Conservation (phyloP, 495 filamentous ascomycete genomes). For the Lasiosphaeriaceae sp. region DNA sequence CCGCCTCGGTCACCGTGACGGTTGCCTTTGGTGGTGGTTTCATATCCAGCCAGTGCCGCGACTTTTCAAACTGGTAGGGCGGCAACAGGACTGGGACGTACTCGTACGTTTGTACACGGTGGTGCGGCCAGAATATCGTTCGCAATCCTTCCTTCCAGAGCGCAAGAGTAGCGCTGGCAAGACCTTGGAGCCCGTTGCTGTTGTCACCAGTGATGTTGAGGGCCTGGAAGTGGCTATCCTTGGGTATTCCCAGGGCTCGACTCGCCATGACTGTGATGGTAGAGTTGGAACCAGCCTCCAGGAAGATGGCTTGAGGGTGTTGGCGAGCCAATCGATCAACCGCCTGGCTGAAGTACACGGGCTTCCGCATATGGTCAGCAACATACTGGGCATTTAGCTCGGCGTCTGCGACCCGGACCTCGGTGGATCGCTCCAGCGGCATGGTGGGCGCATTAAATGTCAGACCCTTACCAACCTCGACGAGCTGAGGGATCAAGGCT, state of each 20-base stretch:
- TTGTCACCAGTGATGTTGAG: conserved; percentile 34
- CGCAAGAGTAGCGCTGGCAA: conserved; percentile 38
- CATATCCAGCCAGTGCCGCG: conserved; percentile 29
- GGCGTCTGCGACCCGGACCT: conserved; percentile 15
- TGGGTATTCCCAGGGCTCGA: conserved; percentile 7
- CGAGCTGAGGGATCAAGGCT: conserved; percentile 29
- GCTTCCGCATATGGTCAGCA: conserved; percentile 44
- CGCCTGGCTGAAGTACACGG: conserved; percentile 51
- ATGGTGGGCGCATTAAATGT: conserved; percentile 19
- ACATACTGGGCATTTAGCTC: conserved; percentile 42
- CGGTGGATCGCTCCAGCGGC: conserved; percentile 18
- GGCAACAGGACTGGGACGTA: conserved; percentile 32
- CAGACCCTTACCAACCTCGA: background rate
- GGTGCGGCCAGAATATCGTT: conserved; percentile 47
- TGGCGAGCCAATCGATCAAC: conserved; percentile 38
- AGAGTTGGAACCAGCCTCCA: conserved; percentile 52
- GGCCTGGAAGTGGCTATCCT: conserved; percentile 34
- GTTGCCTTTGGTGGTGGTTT: conserved; percentile 19
- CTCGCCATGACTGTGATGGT: conserved; percentile 44
- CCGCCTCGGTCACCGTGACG: background rate
- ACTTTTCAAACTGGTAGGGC: conserved; percentile 42
- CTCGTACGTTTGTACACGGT: conserved; percentile 32
- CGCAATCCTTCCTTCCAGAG: conserved; percentile 47
- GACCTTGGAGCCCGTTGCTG: conserved; percentile 21
- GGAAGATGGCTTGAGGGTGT: conserved; percentile 34